These are phyloP conservation scores for Puccinia triticina DNA, from an alignment of 1,284 basidiomycete genomes.

Conservation along the genomic window DNA sequence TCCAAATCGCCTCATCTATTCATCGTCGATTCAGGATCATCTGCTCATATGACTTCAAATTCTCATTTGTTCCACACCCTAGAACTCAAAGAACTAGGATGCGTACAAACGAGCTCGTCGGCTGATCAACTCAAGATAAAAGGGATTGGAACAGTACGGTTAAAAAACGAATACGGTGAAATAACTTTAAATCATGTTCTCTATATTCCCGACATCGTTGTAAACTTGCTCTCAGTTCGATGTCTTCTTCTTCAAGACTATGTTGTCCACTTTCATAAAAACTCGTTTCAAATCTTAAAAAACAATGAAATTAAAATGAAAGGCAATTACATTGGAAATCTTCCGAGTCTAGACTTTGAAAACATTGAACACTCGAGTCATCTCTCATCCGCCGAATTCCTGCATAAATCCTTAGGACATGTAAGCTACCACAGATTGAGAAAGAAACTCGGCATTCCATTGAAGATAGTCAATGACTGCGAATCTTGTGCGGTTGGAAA, in stretches of 20 bases:
- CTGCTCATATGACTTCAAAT: neutral
- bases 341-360: neutral
- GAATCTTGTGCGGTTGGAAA: no score
- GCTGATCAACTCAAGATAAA: neutral
- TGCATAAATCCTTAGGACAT: constrained; percentile 5
- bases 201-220: neutral
- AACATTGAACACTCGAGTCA: neutral
- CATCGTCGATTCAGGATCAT: constrained; percentile 6
- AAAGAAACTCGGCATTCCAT: neutral
- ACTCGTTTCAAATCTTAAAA: no score
- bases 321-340: neutral
- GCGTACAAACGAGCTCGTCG: neutral
- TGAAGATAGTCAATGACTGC: no score
- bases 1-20: no score
- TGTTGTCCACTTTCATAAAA: no score
- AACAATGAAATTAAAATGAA: no score
- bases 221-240: no score
- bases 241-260: no score
- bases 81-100: no score
- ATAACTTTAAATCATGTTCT: neutral
- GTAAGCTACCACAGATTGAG: neutral
- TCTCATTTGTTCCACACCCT: neutral
- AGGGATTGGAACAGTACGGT: neutral
- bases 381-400: neutral
- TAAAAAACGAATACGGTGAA: neutral